Conservation (phyloP, 1,284 basidiomycete genomes). For the Schizopora paradoxa region DNA sequence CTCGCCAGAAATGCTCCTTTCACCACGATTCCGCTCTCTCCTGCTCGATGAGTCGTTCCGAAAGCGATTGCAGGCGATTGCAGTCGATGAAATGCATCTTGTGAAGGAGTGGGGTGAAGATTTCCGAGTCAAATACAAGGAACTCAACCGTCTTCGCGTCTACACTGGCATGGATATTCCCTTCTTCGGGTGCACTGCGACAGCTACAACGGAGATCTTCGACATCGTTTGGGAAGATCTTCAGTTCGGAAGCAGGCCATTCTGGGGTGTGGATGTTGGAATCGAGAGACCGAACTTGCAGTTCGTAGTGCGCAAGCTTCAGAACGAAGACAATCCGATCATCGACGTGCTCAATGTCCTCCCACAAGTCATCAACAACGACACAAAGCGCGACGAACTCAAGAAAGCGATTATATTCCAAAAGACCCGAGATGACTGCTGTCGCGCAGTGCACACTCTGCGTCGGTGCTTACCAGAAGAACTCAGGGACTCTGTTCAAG, state of each 20-base stretch:
- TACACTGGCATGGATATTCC: slow-evolving; percentile 27
- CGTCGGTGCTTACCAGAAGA: slow-evolving; percentile 1
- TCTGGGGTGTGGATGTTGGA: slow-evolving; percentile 30
- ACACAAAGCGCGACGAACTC: slow-evolving; percentile 6
- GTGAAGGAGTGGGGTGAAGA: slow-evolving; percentile 25
- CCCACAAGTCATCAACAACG: slow-evolving; percentile 12
- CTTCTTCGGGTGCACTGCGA: slow-evolving; percentile 28
- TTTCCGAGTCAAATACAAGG: slow-evolving; percentile 23
- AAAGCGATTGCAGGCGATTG: slow-evolving; percentile 19
- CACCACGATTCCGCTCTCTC: slow-evolving; percentile 20
- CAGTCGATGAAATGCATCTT: slow-evolving; percentile 28
- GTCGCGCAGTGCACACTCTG: slow-evolving; percentile 1
- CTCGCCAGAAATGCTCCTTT: slow-evolving; percentile 25
- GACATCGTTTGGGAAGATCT: slow-evolving; percentile 26
- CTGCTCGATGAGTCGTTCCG: slow-evolving; percentile 22
- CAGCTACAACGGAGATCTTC: slow-evolving; percentile 25
- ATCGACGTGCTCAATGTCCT: slow-evolving; percentile 23
- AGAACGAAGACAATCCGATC: slow-evolving; percentile 19
- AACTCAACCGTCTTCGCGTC: slow-evolving; percentile 21
- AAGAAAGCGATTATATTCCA: slow-evolving; percentile 13
- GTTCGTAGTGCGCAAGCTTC: slow-evolving; percentile 18
- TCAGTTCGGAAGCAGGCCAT: slow-evolving; percentile 25
- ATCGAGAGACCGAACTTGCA: slow-evolving; percentile 24
- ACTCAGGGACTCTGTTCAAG: slow-evolving; percentile 15
- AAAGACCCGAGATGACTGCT: background rate